These are phyloP conservation scores for Fomitopsis palustris DNA, from an alignment of 1,284 basidiomycete species.

Conservation along the genomic window DNA sequence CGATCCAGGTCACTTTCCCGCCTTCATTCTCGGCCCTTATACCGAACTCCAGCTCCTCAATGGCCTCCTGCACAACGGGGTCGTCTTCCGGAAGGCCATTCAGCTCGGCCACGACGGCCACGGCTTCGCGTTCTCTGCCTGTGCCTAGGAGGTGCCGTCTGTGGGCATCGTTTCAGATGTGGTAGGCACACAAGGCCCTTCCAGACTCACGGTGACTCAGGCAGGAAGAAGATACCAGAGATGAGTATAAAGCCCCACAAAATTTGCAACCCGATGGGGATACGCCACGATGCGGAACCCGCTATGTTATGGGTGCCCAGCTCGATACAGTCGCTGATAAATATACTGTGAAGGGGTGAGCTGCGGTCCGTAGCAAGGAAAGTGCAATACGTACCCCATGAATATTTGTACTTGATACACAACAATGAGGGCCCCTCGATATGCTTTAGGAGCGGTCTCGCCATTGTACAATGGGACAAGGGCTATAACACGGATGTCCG, in stretches of 20 bases:
- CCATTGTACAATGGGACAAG: conserved; percentile 82
- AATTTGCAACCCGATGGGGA: conserved; percentile 67
- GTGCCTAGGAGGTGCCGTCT: conserved; percentile 63
- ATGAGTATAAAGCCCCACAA: conserved; percentile 65
- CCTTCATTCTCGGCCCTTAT: conserved; percentile 72
- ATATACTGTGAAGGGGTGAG: conserved; percentile 42
- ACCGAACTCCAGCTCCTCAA: conserved; percentile 67
- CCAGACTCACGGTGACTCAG: conserved; percentile 69
- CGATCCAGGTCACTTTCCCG: conserved; percentile 75
- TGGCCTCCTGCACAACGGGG: conserved; percentile 56
- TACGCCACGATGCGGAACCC: conserved; percentile 67
- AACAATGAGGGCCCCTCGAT: conserved; percentile 71
- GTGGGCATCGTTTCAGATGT: neutral
- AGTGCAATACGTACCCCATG: conserved; percentile 42
- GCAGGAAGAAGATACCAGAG: conserved; percentile 71
- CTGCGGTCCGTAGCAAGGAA: neutral
- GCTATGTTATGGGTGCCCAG: conserved; percentile 61
- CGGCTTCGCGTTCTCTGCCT: conserved; percentile 51
- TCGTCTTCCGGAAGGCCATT: conserved; percentile 63
- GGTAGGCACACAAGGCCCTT: neutral
- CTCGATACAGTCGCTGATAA: conserved; percentile 72
- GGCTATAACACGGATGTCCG: conserved; percentile 34
- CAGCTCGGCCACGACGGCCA: conserved; percentile 59
- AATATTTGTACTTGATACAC: conserved; percentile 79
- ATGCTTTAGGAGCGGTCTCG: conserved; percentile 73